These are phyloP conservation scores for Dendrothele bispora DNA, from an alignment of 768 basidiomycete species.

Conservation along the genomic window DNA sequence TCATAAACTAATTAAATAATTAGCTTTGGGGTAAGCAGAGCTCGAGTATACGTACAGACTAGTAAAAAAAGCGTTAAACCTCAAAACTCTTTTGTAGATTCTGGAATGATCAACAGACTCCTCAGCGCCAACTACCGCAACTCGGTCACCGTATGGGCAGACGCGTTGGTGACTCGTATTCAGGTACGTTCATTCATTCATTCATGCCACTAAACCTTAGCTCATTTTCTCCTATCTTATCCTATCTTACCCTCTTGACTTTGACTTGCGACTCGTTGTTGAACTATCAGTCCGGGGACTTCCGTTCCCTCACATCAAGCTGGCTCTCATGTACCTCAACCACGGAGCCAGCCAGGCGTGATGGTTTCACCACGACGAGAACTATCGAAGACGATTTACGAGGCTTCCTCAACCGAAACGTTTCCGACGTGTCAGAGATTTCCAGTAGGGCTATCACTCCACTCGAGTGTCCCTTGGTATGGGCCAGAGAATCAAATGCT, in stretches of 20 bases:
- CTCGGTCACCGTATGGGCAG: constrained; percentile 39
- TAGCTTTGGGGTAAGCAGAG: constrained; percentile 38
- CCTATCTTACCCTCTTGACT: not conserved
- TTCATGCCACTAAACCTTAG: not conserved
- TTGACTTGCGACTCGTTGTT: no score
- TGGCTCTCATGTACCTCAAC: constrained; percentile 44
- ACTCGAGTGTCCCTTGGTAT: constrained; percentile 46
- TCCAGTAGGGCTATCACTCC: constrained; percentile 27
- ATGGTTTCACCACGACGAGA: no score
- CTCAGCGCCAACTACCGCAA: constrained; percentile 31
- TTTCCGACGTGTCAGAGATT: not conserved
- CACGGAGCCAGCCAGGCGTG: constrained; percentile 23
- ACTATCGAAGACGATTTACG: constrained; percentile 32
- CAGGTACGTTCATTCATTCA: constrained; percentile 22
- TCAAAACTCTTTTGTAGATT: constrained; percentile 24
- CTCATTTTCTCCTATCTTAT: not conserved
- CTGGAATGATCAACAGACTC: constrained; percentile 39
- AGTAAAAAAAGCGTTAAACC: no score
- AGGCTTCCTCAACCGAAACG: constrained; percentile 26
- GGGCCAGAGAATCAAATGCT: constrained; percentile 45
- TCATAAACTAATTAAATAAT: no score
- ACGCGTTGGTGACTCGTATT: constrained; percentile 39
- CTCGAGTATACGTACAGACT: no score
- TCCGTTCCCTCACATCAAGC: constrained; percentile 22
- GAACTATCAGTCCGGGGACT: constrained; percentile 29